Evolutionary conservation across 805 yeast genomes (phyloP).

Genomic region (Candida boleticola): DNA sequence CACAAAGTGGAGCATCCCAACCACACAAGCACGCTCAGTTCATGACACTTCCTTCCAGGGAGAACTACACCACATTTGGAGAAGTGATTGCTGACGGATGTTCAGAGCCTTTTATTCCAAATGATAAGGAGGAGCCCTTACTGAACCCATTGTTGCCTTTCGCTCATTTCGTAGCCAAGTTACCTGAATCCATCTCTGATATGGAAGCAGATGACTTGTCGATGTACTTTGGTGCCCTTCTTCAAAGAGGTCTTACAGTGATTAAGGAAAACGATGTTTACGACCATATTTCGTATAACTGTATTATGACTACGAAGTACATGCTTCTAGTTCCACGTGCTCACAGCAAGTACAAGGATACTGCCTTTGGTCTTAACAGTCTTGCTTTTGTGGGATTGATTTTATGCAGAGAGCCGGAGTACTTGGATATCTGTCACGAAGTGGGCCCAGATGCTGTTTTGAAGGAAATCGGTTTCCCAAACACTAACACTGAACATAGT

Average conservation of each 20-base stretch:
- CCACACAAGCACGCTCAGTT: conserved; percentile 92
- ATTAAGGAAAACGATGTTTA: conserved; percentile 49
- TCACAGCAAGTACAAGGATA: conserved; percentile 46
- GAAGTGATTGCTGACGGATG: conserved; percentile 39
- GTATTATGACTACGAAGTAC: conserved; percentile 79
- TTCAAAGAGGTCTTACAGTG: conserved; percentile 69
- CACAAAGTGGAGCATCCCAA: conserved; percentile 89
- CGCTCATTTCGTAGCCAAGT: conserved; percentile 78
- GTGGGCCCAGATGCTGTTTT: conserved; percentile 55
- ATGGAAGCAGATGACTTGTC: conserved; percentile 58
- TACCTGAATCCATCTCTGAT: conserved; percentile 41
- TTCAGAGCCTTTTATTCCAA: conserved; percentile 54
- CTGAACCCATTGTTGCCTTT: conserved; percentile 63
- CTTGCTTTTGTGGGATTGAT: conserved; percentile 79
- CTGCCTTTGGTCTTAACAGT: conserved; percentile 64
- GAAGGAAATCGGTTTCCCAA: conserved; percentile 64
- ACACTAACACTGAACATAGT: conserved; percentile 53
- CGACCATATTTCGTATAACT: conserved; percentile 67
- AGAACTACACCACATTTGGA: conserved; percentile 55
- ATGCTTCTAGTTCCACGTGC: conserved; percentile 85
- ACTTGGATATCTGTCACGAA: conserved; percentile 44
- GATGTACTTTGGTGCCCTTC: conserved; percentile 65
- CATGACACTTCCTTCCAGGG: conserved; percentile 57
- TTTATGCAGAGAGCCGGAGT: conserved; percentile 66
- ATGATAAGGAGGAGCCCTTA: conserved; percentile 53